These are phyloP conservation scores for Parathielavia appendiculata DNA, from an alignment of 495 filamentous ascomycete genomes.

Conservation along the genomic window DNA sequence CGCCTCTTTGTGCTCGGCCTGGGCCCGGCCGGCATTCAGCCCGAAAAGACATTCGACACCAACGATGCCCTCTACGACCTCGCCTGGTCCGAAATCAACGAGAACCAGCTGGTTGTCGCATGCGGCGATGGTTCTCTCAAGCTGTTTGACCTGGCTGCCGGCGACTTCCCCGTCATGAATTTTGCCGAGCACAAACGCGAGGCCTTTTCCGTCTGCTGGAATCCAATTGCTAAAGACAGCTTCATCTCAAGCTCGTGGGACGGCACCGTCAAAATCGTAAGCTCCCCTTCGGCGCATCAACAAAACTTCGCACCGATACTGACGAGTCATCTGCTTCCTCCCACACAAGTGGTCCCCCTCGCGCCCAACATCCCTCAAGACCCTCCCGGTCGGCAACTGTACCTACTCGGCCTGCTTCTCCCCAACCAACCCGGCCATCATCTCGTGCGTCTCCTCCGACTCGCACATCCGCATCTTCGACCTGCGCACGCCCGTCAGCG, in stretches of 20 bases:
- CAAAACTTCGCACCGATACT: not conserved
- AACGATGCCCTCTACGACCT: constrained; percentile 95
- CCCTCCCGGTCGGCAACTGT: constrained; percentile 83
- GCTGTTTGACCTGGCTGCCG: constrained; percentile 75
- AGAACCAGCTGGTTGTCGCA: constrained; percentile 83
- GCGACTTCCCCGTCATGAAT: constrained; percentile 75
- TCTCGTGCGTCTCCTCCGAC: constrained; percentile 80
- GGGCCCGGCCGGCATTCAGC: constrained; percentile 73
- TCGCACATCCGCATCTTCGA: constrained; percentile 85
- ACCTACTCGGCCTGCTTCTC: constrained; percentile 82
- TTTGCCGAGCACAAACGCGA: constrained; percentile 93
- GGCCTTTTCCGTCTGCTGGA: constrained; percentile 88
- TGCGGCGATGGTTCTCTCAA: constrained; percentile 91
- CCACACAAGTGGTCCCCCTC: constrained; percentile 65
- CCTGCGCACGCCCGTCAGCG: constrained; percentile 71
- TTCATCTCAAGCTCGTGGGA: constrained; percentile 93
- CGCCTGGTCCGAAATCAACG: constrained; percentile 89
- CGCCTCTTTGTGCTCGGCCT: constrained; percentile 76
- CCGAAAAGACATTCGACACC: constrained; percentile 87
- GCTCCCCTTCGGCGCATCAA: constrained; percentile 16
- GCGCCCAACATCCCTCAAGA: constrained; percentile 63
- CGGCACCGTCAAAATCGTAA: constrained; percentile 78
- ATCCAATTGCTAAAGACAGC: constrained; percentile 79
- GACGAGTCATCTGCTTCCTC: constrained; percentile 6
- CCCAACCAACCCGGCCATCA: constrained; percentile 69